Evolutionary conservation across 805 yeast genomes (phyloP), one percentile per base, ranked within the genome.

Genomic region (Maudiozyma barnettii): DNA sequence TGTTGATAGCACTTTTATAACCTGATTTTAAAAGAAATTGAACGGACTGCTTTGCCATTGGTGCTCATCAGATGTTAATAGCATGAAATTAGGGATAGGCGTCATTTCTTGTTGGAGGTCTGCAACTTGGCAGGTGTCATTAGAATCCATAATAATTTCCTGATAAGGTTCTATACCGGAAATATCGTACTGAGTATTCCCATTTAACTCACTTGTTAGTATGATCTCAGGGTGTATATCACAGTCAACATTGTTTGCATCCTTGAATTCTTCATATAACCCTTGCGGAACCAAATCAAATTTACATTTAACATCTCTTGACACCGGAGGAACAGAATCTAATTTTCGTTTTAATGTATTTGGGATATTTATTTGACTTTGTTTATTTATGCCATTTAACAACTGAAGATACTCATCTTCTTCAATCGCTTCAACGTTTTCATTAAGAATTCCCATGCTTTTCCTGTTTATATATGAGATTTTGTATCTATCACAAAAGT

Each of bases 51-150:
- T 41, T 20, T 29, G 16, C 19, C 21, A 19, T 9, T 39, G 38
- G n/a, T n/a, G 14, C 22, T 45, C 53, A 14, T 48, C 53, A 20
- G 53, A 51, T 12, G 42, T 41, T 22, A 46, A 31, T 22, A 46
- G 36, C 14, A 36, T 36, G 22, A 18, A 36, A 18, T 7, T 49
- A 1, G 13, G 36, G 6, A 33, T 16, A 14, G 18, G 36, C 6
- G n/a, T 14, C 4, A 9, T 14, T 14, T 33, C 36, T 33, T 33
- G 36, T 14, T 33, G 36, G 3, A 14, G 8, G 10, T 14, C 8
- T 4, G n/a, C n/a, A 16, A 33, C 49, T 12, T 39, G 33, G 2
- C 19, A 7, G 18, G 20, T 30, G 7, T 16, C 44, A 29, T 29
- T 38, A 14, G 33, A 30, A 12, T 29, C 18, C 13, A 30, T 18